These are phyloP conservation scores for Polygonum maritimum DNA, from an alignment of 148 eudicot genomes.

Conservation along the genomic window DNA sequence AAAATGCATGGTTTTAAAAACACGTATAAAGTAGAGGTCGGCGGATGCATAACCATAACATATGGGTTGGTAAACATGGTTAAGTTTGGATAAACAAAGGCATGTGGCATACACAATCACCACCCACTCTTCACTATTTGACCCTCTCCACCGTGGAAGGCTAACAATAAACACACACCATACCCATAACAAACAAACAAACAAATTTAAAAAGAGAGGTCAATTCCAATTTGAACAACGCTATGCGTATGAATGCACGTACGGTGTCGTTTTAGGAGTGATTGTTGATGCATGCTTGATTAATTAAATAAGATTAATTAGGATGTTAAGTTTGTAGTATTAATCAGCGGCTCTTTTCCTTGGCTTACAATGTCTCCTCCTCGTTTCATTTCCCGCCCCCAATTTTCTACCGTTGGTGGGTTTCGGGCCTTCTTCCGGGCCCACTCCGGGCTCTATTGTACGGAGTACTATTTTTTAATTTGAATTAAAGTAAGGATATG, in stretches of 20 bases:
- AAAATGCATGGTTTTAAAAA: background rate
- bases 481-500: too few relatives aligned
- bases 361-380: background rate
- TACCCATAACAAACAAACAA: background rate
- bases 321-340: too few relatives aligned
- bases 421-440: too few relatives aligned
- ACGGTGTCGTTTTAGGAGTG: background rate
- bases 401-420: too few relatives aligned
- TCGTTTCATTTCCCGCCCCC: too few relatives aligned
- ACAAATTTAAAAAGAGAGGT: background rate
- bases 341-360: background rate
- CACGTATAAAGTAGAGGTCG: background rate
- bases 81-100: background rate
- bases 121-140: background rate
- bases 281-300: background rate
- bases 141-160: slow-evolving; percentile 2
- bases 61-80: background rate
- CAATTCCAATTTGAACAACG: background rate
- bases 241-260: background rate
- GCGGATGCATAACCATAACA: background rate
- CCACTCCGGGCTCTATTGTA: too few relatives aligned
- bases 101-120: background rate
- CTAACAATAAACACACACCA: background rate
- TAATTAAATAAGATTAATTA: background rate
- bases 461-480: too few relatives aligned